Evolutionary conservation across 495 filamentous ascomycete genomes (phyloP).

Genomic region (Penicillium chermesinum): DNA sequence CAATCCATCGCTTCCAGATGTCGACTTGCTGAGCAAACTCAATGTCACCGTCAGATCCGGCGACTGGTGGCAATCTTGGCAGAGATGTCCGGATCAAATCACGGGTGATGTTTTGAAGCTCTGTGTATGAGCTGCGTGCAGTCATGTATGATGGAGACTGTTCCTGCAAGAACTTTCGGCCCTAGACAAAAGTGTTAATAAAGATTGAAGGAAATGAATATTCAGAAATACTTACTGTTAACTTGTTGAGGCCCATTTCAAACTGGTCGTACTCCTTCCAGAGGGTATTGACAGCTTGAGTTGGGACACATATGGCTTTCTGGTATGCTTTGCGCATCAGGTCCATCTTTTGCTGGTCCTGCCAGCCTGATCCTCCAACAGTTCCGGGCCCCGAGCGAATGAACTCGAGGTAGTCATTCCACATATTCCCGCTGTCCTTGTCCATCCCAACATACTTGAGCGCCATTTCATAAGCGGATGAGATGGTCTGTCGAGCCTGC

Average conservation of each 20-base stretch:
- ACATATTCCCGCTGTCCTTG: slow-evolving; percentile 83
- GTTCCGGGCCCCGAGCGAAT: slow-evolving; percentile 78
- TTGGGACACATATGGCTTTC: slow-evolving; percentile 78
- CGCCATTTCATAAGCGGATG: slow-evolving; percentile 83
- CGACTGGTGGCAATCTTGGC: slow-evolving; percentile 73
- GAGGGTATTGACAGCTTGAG: slow-evolving; percentile 66
- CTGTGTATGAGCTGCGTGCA: slow-evolving; percentile 76
- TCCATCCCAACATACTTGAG: slow-evolving; percentile 86
- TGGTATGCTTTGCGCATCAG: slow-evolving; percentile 85
- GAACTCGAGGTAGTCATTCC: slow-evolving; percentile 90
- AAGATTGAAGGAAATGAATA: slow-evolving; percentile 9
- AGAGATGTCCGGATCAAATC: slow-evolving; percentile 72
- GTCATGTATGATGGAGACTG: slow-evolving; percentile 90
- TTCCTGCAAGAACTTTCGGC: slow-evolving; percentile 88
- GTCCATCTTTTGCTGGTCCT: slow-evolving; percentile 98
- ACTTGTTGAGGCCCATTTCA: slow-evolving; percentile 86
- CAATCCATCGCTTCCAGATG: slow-evolving; percentile 88
- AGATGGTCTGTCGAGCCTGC: slow-evolving; percentile 66
- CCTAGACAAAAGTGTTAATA: slow-evolving; percentile 45
- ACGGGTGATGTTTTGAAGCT: slow-evolving; percentile 77
- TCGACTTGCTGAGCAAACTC: slow-evolving; percentile 84
- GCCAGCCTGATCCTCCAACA: slow-evolving; percentile 81
- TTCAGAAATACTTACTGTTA: slow-evolving; percentile 51
- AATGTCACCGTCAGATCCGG: slow-evolving; percentile 78
- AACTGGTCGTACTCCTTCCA: slow-evolving; percentile 99